phyloP scores from a whole-genome alignment of 2,329 filamentous ascomycete genomes.

The Pseudocercospora fijiensis region DNA sequence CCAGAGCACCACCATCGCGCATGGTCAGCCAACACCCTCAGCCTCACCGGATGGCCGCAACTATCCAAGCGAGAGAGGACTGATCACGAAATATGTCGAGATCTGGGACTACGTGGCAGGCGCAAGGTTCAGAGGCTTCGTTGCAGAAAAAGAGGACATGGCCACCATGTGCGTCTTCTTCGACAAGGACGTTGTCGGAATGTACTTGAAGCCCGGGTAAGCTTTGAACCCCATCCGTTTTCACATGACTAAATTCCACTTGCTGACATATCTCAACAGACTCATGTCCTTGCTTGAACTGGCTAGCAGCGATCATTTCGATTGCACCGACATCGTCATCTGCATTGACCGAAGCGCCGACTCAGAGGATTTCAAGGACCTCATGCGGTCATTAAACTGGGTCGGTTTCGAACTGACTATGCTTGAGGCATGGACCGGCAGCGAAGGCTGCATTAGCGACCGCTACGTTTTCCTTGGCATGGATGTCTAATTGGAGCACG shows the following conservation, averaged over 20 bases:
- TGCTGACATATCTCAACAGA: constrained; percentile 48
- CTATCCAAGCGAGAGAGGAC: constrained; percentile 24
- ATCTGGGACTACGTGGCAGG: constrained; percentile 87
- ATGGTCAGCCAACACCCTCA: constrained; percentile 39
- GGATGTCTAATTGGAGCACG: constrained; percentile 62
- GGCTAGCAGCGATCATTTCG: constrained; percentile 68
- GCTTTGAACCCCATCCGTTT: constrained; percentile 39
- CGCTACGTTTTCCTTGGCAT: constrained; percentile 86
- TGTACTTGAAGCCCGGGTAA: constrained; percentile 85
- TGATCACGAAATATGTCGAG: constrained; percentile 67
- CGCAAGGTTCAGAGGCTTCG: constrained; percentile 81
- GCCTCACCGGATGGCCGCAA: constrained; percentile 38
- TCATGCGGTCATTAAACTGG: constrained; percentile 85
- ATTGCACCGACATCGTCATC: constrained; percentile 73
- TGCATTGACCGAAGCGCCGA: constrained; percentile 75
- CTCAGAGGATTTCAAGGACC: constrained; percentile 59
- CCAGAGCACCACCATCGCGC: constrained; percentile 26
- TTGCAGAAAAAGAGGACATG: constrained; percentile 67
- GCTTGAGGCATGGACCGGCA: constrained; percentile 68
- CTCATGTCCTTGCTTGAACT: constrained; percentile 90
- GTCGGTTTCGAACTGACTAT: constrained; percentile 85
- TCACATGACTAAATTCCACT: constrained; percentile 3
- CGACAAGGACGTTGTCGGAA: constrained; percentile 67
- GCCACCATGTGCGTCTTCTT: constrained; percentile 87
- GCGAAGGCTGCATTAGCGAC: constrained; percentile 65